These are phyloP conservation scores for Isatis lusitanica DNA, from an alignment of 441 rosid species.

Conservation along the genomic window DNA sequence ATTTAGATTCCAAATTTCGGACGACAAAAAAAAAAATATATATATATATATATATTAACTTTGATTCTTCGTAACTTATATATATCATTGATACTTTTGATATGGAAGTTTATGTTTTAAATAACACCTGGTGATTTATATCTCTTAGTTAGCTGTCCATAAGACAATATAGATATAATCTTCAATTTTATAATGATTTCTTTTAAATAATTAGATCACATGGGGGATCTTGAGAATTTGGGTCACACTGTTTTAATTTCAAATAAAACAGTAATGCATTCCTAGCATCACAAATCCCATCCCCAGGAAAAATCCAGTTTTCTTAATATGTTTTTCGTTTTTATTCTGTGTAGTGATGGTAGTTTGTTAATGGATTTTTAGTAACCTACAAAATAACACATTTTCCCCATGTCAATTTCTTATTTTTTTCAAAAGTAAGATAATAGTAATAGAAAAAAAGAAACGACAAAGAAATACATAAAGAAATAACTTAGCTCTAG, in stretches of 20 bases:
- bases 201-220: neutral
- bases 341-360: neutral
- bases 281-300: neutral
- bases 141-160: neutral
- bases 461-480: neutral
- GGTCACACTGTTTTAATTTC: slow-evolving; percentile 26
- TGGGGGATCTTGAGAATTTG: neutral
- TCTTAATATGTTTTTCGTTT: no score
- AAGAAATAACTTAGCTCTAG: neutral
- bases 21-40: no score
- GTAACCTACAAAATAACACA: slow-evolving; percentile 4
- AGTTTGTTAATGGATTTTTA: neutral
- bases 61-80: no score
- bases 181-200: slow-evolving; percentile 13
- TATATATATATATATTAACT: no score
- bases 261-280: slow-evolving; percentile 21
- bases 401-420: slow-evolving; percentile 8
- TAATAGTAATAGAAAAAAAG: neutral
- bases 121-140: neutral
- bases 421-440: neutral
- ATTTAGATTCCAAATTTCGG: no score
- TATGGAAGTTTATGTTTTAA: no score
- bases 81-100: no score
- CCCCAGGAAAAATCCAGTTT: neutral
- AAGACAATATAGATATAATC: neutral